These are phyloP conservation scores for Xylaria sp. DNA, from an alignment of 2,329 filamentous ascomycete species.

Conservation along the genomic window DNA sequence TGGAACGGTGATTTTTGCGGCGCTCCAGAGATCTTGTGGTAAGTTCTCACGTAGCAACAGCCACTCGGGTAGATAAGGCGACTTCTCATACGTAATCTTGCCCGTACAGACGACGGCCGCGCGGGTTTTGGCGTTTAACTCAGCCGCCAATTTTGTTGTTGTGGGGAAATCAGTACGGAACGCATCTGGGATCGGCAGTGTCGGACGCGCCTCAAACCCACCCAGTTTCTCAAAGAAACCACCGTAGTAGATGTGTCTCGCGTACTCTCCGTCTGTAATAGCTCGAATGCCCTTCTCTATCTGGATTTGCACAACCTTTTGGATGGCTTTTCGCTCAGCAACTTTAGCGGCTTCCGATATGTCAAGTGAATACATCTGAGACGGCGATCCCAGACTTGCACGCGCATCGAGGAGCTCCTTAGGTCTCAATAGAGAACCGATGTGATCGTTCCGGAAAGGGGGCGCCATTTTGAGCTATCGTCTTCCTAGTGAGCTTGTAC, in stretches of 20 bases:
- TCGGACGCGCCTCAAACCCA: slow-evolving; percentile 57
- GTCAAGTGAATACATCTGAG: slow-evolving; percentile 40
- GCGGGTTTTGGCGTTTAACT: slow-evolving; percentile 42
- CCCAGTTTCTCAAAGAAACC: slow-evolving; percentile 55
- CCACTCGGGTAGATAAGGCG: slow-evolving; percentile 43
- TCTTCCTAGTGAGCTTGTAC: neutral
- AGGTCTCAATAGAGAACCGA: slow-evolving; percentile 73
- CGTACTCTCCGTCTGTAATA: slow-evolving; percentile 73
- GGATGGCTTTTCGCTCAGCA: slow-evolving; percentile 67
- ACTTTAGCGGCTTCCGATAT: slow-evolving; percentile 47
- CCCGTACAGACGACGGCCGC: slow-evolving; percentile 45
- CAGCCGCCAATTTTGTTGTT: slow-evolving; percentile 45
- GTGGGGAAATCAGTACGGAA: slow-evolving; percentile 59
- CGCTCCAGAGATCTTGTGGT: slow-evolving; percentile 60
- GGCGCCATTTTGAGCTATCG: slow-evolving; percentile 34
- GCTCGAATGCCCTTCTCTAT: slow-evolving; percentile 65
- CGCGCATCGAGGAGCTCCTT: slow-evolving; percentile 65
- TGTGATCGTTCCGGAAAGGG: slow-evolving; percentile 76
- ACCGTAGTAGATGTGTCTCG: slow-evolving; percentile 55
- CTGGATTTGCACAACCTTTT: slow-evolving; percentile 69
- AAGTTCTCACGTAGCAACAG: slow-evolving; percentile 49
- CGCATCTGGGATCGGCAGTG: slow-evolving; percentile 66
- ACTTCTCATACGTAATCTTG: slow-evolving; percentile 50
- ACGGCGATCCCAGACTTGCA: slow-evolving; percentile 54
- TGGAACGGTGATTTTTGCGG: slow-evolving; percentile 68